These are phyloP conservation scores for Colletotrichum coccodes DNA, from an alignment of 2,329 filamentous ascomycete genomes.

Conservation along the genomic window DNA sequence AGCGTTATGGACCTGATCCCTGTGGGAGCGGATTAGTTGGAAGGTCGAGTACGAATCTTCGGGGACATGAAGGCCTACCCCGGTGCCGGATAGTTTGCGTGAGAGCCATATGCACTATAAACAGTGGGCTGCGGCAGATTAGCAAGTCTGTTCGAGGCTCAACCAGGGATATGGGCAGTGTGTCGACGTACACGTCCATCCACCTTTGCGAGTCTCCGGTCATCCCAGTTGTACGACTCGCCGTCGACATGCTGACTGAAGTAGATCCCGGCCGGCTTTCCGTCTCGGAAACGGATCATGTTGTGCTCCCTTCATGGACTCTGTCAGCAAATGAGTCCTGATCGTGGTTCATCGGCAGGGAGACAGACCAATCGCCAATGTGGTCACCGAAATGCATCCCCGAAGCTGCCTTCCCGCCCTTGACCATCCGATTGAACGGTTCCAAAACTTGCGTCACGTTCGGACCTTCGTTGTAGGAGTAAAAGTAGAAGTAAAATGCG, in stretches of 20 bases:
- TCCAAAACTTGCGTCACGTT: conserved; percentile 45
- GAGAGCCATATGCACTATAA: conserved; percentile 47
- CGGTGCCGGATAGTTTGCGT: conserved; percentile 44
- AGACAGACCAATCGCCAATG: conserved; percentile 38
- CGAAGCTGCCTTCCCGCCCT: conserved; percentile 16
- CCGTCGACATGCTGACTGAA: conserved; percentile 42
- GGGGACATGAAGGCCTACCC: conserved; percentile 38
- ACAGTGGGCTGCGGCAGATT: conserved; percentile 40
- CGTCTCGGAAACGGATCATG: conserved; percentile 43
- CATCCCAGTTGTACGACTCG: conserved; percentile 40
- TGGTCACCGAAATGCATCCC: conserved; percentile 44
- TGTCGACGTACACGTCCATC: conserved; percentile 39
- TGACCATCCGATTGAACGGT: conserved; percentile 38
- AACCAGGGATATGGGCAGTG: too few relatives aligned
- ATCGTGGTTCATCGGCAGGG: too few relatives aligned
- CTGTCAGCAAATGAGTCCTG: not conserved
- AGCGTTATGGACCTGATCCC: conserved; percentile 44
- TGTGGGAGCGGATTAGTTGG: conserved; percentile 25
- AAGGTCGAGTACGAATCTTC: fast-evolving
- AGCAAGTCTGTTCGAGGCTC: not conserved
- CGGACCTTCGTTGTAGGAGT: conserved; percentile 44
- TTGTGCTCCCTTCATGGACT: conserved; percentile 41
- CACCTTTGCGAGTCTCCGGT: conserved; percentile 35
- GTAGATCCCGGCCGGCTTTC: conserved; percentile 40
- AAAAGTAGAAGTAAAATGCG: conserved; percentile 48